Evolutionary conservation across 2,329 filamentous ascomycete genomes (phyloP), one percentile per base, ranked within the genome.

Genomic region (Cladosporium colombiae): DNA sequence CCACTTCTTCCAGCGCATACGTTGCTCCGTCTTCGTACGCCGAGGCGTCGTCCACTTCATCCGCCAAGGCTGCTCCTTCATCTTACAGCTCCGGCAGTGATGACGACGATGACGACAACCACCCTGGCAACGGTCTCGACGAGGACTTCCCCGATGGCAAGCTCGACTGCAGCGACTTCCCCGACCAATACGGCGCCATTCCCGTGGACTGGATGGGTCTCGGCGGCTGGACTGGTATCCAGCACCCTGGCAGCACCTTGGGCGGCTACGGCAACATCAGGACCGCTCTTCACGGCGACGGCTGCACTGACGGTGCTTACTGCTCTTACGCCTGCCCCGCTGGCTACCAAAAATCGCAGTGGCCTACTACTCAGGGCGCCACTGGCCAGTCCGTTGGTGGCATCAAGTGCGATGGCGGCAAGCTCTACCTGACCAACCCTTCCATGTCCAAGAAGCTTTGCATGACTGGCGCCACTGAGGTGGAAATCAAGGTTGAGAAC

Each of bases 281-380:
- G 76, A 85, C 86, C 67, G 92, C 93, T 68, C 82, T 86, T 61
- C 88, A 88, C 49, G 87, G 85, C 29, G 79, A 86, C 18, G 79
- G 78, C 67, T 94, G 92, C 81, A 77, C 73, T 10, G 73, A 82
- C 11, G 89, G 88, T 58, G 80, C 83, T 66, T 93, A 93, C 84
- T 97, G 94, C 84, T 96, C 93, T 1, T 98, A 98, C 75, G 89
- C 92, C 65, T 99, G 95, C 83, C 91, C 92, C n/a, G 81, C 88
- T 31, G 94, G 94, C 55, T 96, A 95, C 80, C 88, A 95, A 78
- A 97, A 97, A 86, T 86, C 90, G 3, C 94, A 98, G 77, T 98
- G 93, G 90, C 92, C 95, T 56, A 72, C 76, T 1, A 83, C 85
- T 37, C 95, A 98, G 82, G 95, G 94, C 65, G 75, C 83, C 44